Conservation (phyloP, 257 asterid genomes). For the Marsdenia floribunda region DNA sequence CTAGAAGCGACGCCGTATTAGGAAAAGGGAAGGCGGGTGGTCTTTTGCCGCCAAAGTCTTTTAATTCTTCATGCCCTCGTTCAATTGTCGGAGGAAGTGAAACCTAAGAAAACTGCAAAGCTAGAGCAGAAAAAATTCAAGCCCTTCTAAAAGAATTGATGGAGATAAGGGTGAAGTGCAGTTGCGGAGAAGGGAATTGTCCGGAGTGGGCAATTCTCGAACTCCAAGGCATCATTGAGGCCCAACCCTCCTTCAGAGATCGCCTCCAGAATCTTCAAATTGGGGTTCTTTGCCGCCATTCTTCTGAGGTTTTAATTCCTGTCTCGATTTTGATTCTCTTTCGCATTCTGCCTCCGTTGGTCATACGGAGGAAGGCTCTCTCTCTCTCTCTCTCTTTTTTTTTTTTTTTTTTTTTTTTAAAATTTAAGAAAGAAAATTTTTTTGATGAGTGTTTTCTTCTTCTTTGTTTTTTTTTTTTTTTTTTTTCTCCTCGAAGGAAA, state of each 20-base stretch:
- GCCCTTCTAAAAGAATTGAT: constrained; percentile 17
- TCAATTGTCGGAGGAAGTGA: not conserved
- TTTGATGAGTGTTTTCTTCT: not conserved
- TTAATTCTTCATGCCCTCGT: not conserved
- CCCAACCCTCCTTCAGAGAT: constrained; percentile 54
- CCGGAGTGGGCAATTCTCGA: constrained; percentile 92
- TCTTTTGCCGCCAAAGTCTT: constrained; percentile 12
- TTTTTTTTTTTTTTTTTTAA: constrained; percentile 4
- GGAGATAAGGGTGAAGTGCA: constrained; percentile 82
- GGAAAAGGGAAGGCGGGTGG: not conserved
- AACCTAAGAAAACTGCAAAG: not conserved
- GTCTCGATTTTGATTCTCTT: not conserved
- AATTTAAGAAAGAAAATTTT: not conserved
- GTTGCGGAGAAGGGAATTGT: constrained; percentile 74
- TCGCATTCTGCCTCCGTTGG: not conserved
- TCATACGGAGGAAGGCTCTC: not conserved
- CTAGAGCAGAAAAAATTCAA: not conserved
- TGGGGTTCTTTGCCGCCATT: constrained; percentile 84
- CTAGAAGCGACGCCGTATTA: not conserved
- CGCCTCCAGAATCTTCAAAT: constrained; percentile 67
- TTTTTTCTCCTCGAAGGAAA: constrained; percentile 42
- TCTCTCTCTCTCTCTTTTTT: not conserved
- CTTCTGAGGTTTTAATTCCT: constrained; percentile 62
- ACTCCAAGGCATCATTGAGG: constrained; percentile 82
- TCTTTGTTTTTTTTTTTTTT: not conserved